Evolutionary conservation across 176 grass and related monocot genomes (phyloP).

Genomic region (Avena atlantica): DNA sequence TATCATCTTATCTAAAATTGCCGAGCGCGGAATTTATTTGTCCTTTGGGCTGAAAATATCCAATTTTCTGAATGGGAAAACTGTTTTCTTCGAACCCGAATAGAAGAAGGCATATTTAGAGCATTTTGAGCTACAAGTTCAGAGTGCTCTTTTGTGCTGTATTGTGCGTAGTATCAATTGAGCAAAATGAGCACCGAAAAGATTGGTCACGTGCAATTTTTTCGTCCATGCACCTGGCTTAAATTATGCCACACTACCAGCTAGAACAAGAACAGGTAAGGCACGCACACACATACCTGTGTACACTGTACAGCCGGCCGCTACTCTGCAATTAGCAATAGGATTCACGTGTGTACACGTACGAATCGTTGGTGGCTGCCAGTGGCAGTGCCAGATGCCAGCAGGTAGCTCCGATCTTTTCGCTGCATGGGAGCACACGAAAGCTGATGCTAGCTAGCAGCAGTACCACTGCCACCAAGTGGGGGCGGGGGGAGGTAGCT

Average conservation of each 20-base stretch:
- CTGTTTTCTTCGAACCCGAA: background rate
- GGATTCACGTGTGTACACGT: background rate
- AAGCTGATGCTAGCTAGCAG: background rate
- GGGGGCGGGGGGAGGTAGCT: background rate
- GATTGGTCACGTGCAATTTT: background rate
- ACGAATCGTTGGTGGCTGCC: background rate
- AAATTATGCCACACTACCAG: background rate
- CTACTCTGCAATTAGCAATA: background rate
- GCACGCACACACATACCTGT: too few species aligned
- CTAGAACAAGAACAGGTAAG: background rate
- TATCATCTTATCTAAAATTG: too few species aligned
- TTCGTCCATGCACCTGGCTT: background rate
- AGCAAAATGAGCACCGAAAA: background rate
- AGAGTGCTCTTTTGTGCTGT: background rate
- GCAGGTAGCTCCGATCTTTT: background rate
- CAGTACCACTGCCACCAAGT: background rate
- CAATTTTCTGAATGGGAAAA: slow-evolving; percentile 27
- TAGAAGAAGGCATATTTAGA: background rate
- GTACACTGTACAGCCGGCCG: too few species aligned
- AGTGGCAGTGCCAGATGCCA: background rate
- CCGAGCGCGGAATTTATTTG: too few species aligned
- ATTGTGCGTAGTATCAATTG: background rate
- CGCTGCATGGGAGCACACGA: background rate
- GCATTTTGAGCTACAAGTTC: background rate
- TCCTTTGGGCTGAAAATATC: background rate